Conservation (phyloP, 345 rosid species). For the Noccaea bulbosa region DNA sequence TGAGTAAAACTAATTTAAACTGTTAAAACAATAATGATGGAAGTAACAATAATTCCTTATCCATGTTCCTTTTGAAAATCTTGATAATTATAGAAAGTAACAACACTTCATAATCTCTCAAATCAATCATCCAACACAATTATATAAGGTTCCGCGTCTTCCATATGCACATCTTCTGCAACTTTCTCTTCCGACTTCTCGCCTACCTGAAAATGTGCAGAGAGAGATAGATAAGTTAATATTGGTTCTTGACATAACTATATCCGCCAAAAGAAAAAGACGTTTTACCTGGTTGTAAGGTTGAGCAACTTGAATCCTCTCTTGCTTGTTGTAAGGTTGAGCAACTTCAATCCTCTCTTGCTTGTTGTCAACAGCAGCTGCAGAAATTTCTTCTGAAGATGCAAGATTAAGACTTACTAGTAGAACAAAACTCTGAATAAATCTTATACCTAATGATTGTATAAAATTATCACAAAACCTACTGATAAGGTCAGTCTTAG, state of each 20-base stretch:
- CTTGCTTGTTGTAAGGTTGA: constrained; percentile 26
- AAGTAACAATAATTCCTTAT: too few species aligned
- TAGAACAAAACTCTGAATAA: neutral
- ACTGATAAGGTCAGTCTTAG: constrained; percentile 50
- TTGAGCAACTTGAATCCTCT: constrained; percentile 6
- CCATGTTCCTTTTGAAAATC: too few species aligned
- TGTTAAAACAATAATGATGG: too few species aligned
- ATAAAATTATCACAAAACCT: constrained; percentile 23
- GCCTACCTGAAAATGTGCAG: constrained; percentile 52
- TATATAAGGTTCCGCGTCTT: neutral
- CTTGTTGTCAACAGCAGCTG: neutral
- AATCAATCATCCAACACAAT: constrained; percentile 27
- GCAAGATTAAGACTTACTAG: neutral
- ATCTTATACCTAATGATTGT: neutral
- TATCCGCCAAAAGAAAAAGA: neutral
- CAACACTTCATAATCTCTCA: neutral
- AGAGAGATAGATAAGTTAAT: neutral
- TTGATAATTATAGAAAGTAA: neutral
- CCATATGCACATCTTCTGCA: neutral
- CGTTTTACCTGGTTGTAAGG: constrained; percentile 60
- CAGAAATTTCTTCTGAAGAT: neutral
- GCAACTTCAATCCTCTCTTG: neutral
- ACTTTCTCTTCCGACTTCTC: constrained; percentile 20
- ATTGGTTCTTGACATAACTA: constrained; percentile 1
- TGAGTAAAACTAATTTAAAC: too few species aligned